These are phyloP conservation scores for Cairneyella variabilis DNA, from an alignment of 495 filamentous ascomycete genomes.

Conservation along the genomic window DNA sequence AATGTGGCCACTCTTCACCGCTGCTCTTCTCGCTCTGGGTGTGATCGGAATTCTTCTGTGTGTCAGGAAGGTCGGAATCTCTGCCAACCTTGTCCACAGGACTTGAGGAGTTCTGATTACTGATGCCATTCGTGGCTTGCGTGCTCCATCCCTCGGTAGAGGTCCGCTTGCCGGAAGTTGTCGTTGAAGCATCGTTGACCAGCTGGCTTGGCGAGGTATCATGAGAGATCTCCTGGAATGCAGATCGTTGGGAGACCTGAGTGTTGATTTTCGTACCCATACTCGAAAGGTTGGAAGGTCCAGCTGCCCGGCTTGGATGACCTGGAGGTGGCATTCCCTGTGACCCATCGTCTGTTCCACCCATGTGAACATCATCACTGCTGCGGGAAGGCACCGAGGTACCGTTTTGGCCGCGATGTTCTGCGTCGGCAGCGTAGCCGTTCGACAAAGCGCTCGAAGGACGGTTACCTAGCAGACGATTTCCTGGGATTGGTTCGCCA, in stretches of 20 bases:
- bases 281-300: constrained; percentile 8
- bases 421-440: constrained; percentile 41
- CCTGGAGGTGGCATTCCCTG: constrained; percentile 24
- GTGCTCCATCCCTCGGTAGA: constrained; percentile 51
- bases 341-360: constrained; percentile 49
- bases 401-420: constrained; percentile 57
- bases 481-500: constrained; percentile 51
- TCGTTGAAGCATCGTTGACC: constrained; percentile 82
- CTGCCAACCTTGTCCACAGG: constrained; percentile 21
- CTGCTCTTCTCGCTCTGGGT: constrained; percentile 21
- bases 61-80: constrained; percentile 56
- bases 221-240: constrained; percentile 68
- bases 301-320: constrained; percentile 29
- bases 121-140: constrained; percentile 57
- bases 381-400: constrained; percentile 53
- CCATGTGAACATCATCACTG: constrained; percentile 55
- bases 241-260: constrained; percentile 62
- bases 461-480: constrained; percentile 28
- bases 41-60: constrained; percentile 43
- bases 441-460: constrained; percentile 50
- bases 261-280: constrained; percentile 27
- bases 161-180: constrained; percentile 75
- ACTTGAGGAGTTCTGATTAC: constrained; percentile 30
- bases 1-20: constrained; percentile 44
- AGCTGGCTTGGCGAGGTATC: constrained; percentile 74